phyloP scores from a whole-genome alignment of 768 basidiomycete genomes.

The Gyrodon lividus region DNA sequence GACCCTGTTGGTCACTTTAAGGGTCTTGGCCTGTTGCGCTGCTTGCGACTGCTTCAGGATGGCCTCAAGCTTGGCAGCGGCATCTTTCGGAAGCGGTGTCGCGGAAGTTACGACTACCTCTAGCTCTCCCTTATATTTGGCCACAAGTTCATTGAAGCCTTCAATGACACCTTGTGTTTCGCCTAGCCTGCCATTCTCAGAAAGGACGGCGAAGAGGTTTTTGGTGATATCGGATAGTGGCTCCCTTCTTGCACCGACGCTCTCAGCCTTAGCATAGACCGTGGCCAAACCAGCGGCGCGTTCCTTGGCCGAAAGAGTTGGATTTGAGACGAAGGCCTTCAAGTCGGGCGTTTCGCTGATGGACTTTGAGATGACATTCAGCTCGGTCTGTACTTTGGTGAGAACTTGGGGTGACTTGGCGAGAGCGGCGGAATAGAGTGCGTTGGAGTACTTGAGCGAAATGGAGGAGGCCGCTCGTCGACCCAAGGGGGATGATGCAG shows the following conservation, averaged over 20 bases:
- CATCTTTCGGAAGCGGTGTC: conserved; percentile 71
- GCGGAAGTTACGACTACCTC: conserved; percentile 92
- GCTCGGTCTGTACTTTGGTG: conserved; percentile 83
- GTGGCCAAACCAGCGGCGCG: conserved; percentile 64
- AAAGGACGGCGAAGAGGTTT: conserved; percentile 87
- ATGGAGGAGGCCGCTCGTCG: conserved; percentile 74
- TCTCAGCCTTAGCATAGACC: conserved; percentile 69
- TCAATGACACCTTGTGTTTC: conserved; percentile 86
- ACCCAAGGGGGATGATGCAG: conserved; percentile 40
- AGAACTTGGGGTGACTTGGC: conserved; percentile 81
- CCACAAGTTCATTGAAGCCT: conserved; percentile 87
- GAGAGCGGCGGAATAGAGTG: conserved; percentile 78
- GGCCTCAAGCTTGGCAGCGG: conserved; percentile 76
- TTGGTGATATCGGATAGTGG: conserved; percentile 82
- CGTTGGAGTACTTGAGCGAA: conserved; percentile 82
- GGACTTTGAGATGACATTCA: conserved; percentile 65
- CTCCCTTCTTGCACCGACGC: conserved; percentile 63
- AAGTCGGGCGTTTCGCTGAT: conserved; percentile 68
- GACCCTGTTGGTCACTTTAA: conserved; percentile 93
- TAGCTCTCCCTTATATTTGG: conserved; percentile 89
- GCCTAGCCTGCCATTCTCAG: conserved; percentile 88
- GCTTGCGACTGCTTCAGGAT: conserved; percentile 83
- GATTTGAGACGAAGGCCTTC: conserved; percentile 78
- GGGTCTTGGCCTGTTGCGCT: conserved; percentile 80
- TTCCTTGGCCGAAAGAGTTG: conserved; percentile 83